These are phyloP conservation scores for Lasiodiplodia gonubiensis DNA, from an alignment of 2,329 filamentous ascomycete genomes.

Conservation along the genomic window DNA sequence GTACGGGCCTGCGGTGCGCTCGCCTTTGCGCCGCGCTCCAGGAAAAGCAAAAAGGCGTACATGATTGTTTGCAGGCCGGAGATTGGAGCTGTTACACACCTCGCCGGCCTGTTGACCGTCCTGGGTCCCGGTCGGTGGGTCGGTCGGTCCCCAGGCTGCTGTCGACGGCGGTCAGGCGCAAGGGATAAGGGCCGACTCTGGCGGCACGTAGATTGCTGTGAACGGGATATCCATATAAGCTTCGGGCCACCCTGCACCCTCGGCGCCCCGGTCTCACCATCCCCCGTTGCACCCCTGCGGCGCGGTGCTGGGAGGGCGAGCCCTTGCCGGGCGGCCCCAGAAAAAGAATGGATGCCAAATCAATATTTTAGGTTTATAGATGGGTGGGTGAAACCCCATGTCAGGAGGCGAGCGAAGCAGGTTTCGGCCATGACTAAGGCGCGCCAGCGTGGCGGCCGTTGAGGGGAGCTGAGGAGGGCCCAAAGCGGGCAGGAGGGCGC, in stretches of 20 bases:
- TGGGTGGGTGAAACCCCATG: constrained; percentile 16
- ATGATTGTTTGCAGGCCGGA: constrained; percentile 26
- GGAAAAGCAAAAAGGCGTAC: constrained; percentile 26
- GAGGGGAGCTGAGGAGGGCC: constrained; percentile 22
- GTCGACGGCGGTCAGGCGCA: constrained; percentile 19
- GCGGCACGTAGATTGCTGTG: constrained; percentile 25
- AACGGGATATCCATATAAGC: constrained; percentile 25
- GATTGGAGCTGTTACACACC: constrained; percentile 23
- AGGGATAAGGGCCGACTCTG: constrained; percentile 26
- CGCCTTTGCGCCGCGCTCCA: constrained; percentile 13
- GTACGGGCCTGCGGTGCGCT: constrained; percentile 22
- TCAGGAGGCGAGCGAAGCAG: constrained; percentile 18
- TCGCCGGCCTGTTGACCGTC: constrained; percentile 14
- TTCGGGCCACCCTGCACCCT: constrained; percentile 25
- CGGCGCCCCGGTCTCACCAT: constrained; percentile 20
- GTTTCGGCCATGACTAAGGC: constrained; percentile 14
- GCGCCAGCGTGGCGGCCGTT: constrained; percentile 26
- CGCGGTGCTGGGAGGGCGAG: constrained; percentile 13
- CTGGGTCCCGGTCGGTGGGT: constrained; percentile 25
- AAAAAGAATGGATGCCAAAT: constrained; percentile 23
- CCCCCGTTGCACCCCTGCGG: constrained; percentile 21
- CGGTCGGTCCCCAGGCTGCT: constrained; percentile 5
- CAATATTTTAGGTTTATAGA: constrained; percentile 23
- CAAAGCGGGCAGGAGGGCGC: constrained; percentile 22
- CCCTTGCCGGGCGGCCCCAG: constrained; percentile 10